These are phyloP conservation scores for Tetrahymena thermophila DNA, from an alignment of 73 alveolate genomes.

Conservation along the genomic window DNA sequence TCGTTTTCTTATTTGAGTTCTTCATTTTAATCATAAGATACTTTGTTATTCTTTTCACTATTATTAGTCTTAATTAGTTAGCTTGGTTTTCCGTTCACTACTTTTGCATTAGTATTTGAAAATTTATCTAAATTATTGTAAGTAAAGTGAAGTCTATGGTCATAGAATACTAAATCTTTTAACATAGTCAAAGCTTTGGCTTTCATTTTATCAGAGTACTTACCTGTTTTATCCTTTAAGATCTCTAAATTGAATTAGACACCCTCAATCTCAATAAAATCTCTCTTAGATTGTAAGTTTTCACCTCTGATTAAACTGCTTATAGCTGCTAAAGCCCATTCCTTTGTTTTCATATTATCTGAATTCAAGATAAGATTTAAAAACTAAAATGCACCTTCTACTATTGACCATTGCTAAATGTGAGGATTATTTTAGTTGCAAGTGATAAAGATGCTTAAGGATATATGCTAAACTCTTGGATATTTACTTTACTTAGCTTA, in stretches of 20 bases:
- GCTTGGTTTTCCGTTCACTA: background rate
- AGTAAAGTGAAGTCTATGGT: slow-evolving; percentile 17
- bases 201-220: slow-evolving; percentile 5
- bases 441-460: slow-evolving; percentile 7
- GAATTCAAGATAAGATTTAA: background rate
- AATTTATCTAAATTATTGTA: slow-evolving; percentile 20
- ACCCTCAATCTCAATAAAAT: slow-evolving; percentile 29
- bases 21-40: background rate
- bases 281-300: slow-evolving; percentile 12
- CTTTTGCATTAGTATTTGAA: slow-evolving; percentile 15
- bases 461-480: background rate
- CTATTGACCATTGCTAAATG: slow-evolving; percentile 13
- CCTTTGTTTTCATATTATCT: slow-evolving; percentile 14
- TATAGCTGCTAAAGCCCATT: slow-evolving; percentile 12
- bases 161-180: slow-evolving; percentile 28
- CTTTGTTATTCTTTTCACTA: background rate
- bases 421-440: slow-evolving; percentile 25
- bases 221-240: background rate
- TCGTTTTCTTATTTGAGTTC: slow-evolving; percentile 5
- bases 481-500: background rate
- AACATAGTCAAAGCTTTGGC: slow-evolving; percentile 5
- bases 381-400: slow-evolving; percentile 2
- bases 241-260: background rate
- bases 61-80: background rate
- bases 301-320: slow-evolving; percentile 36